Evolutionary conservation across 208 protist species (phyloP).

Genomic region (Leishmania aethiopica): DNA sequence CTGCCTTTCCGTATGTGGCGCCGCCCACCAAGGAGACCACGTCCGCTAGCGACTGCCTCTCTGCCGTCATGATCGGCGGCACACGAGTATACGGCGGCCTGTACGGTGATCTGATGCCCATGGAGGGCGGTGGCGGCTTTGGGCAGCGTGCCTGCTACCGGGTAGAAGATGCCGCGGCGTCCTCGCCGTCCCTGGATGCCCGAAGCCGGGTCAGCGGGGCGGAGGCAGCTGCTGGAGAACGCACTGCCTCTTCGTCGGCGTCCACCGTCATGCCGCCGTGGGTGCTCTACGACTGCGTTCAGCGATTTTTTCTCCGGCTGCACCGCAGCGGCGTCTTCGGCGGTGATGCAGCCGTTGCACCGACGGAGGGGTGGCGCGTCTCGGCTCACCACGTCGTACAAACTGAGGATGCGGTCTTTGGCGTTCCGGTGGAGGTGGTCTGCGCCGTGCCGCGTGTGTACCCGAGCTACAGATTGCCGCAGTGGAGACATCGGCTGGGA

Average conservation of each 20-base stretch:
- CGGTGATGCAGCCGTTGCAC: not conserved
- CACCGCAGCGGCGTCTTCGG: constrained; percentile 13
- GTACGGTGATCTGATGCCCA: constrained; percentile 40
- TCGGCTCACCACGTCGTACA: constrained; percentile 58
- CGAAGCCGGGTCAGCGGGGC: not conserved
- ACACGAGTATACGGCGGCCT: constrained; percentile 37
- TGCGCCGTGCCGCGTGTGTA: constrained; percentile 57
- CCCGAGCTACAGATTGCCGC: constrained; percentile 58
- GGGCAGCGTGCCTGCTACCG: constrained; percentile 46
- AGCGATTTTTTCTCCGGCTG: constrained; percentile 48
- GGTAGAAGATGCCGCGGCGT: not conserved
- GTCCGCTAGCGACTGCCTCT: not conserved
- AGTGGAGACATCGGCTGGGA: constrained; percentile 74
- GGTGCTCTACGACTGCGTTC: constrained; percentile 47
- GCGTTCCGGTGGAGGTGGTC: constrained; percentile 55
- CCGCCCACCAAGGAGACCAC: constrained; percentile 4
- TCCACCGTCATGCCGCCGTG: constrained; percentile 60
- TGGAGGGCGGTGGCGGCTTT: constrained; percentile 28
- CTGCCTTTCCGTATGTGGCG: not conserved
- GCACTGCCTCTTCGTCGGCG: not conserved
- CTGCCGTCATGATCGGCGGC: constrained; percentile 20
- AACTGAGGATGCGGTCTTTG: constrained; percentile 47
- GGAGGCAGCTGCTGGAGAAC: not conserved
- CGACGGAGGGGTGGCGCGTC: constrained; percentile 35
- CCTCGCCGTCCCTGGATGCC: not conserved